Evolutionary conservation across 495 filamentous ascomycete genomes (phyloP).

Genomic region (Hypoxylon lienhwacheense): DNA sequence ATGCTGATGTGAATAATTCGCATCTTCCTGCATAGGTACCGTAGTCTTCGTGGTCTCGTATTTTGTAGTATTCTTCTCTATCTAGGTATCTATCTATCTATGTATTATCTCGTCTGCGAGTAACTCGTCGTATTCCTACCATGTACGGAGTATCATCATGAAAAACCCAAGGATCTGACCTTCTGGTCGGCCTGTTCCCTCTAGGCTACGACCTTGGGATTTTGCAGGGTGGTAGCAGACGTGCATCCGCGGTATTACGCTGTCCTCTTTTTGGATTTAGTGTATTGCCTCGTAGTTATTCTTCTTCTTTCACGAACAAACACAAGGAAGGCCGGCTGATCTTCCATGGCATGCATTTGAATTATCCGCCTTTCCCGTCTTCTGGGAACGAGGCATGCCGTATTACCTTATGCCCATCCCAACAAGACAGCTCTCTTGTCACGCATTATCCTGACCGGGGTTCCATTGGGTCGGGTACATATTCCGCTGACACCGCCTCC

Average conservation of each 20-base stretch:
- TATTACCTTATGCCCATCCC: no score
- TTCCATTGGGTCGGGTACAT: constrained; percentile 29
- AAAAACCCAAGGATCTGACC: constrained; percentile 36
- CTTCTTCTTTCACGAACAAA: constrained; percentile 18
- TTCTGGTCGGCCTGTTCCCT: constrained; percentile 17
- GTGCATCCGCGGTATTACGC: constrained; percentile 34
- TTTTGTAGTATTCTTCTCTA: no score
- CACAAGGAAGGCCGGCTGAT: constrained; percentile 19
- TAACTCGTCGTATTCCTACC: no score
- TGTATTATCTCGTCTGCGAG: no score
- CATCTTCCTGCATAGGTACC: constrained; percentile 22
- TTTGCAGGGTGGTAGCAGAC: constrained; percentile 24
- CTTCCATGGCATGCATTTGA: constrained; percentile 34
- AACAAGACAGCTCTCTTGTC: constrained; percentile 14
- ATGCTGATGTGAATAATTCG: constrained; percentile 35
- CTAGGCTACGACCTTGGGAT: constrained; percentile 19
- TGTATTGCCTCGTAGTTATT: no score
- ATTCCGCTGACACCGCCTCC: constrained; percentile 39
- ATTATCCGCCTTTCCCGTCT: constrained; percentile 35
- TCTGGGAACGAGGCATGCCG: constrained; percentile 32
- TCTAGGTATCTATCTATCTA: not conserved
- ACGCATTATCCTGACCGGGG: constrained; percentile 18
- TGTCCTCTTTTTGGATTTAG: constrained; percentile 4
- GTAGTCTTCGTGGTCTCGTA: no score
- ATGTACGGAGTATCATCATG: no score